Base-by-base conservation (phyloP, 129 eudicot species). In the Helianthus tuberosus region DNA sequence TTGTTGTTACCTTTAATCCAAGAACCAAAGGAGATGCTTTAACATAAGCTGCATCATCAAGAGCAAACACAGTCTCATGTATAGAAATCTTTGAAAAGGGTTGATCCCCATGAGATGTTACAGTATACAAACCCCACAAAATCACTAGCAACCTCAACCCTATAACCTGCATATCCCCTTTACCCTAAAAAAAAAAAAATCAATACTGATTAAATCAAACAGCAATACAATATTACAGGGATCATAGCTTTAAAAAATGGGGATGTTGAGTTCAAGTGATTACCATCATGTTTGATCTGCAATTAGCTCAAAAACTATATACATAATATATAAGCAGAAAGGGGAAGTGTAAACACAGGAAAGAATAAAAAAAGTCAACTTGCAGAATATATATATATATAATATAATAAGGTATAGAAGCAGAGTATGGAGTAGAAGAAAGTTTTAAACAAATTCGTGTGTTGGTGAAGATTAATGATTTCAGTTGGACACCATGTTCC, bases 11-110 rank as follows among this genome's bases (percentile, higher is more conserved):
- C 68, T 69, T 80, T 69, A 80, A 75, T 72, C 98, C 96, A 77
- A 92, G 98, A 79, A 87, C 74, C 64, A 86, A 46, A 44, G 96
- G 98, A 66, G 96, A 83, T 41, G 90, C 96, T 71, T 83, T 89
- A 11, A 89, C 74, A 80, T 68, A 89, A 66, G 94, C 98, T 16
- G 59, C 69, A 63, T 63, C 81, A 80, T 89, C 79, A 74, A 92
- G 76, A 64, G 86, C 91, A 72, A 82, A 32, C n/a, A 83, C 80
- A 53, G 93, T 79, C 70, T 85, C 81, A 66, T 89, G 84, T 61
- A 89, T 46, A 11, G 90, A 84, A 57, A 93, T 89, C 69, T 66
- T 82, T 36, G 96, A 84, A 61, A 89, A 89, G 36, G 96, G 89
- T 17, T 89, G 96, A 74, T 77, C 84, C 58, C 85, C 88, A 80